Evolutionary conservation across 1,139 yeast genomes (phyloP), one percentile per base, ranked within the genome.

Genomic region (Kodamaea derodonti): DNA sequence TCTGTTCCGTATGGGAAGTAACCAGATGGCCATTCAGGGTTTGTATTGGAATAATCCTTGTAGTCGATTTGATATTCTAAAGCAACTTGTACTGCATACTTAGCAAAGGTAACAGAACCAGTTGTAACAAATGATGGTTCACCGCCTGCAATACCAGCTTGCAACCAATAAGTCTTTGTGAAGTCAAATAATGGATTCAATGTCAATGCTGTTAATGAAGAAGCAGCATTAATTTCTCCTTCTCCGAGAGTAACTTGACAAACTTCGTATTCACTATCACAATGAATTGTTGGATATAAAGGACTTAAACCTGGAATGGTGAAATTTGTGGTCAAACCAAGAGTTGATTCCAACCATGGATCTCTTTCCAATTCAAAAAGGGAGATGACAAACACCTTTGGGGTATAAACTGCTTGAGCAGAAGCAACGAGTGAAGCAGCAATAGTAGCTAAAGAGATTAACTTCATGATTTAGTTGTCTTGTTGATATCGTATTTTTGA

Each of bases 131-230:
- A 52, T 14, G 54, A 41, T 15, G 85, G 85, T 41, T 74, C 73
- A 41, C 80, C 78, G 39, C 85, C 85, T 14, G 79, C 84, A 50
- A 79, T 80, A 50, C 86, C 86, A 27, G 81, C 80, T 42, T 78
- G 61, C 46, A 79, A 49, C 64, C 77, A 79, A 58, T 78, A 79
- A 25, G 84, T 77, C 47, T 72, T 68, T 24, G 78, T 52, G 34
- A 79, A 67, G 50, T 80, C 82, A 45, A 80, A 78, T 40, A 65
- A 50, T 27, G 83, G 79, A 37, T 68, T 65, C 53, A 76, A 62
- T 10, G 74, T 53, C 43, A 80, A 58, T 3, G 85, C 79, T 34
- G 75, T 65, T 40, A 79, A 55, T 25, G 84, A 66, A 26, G 79
- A 47, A 17, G 85, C 85, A 29, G 86, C 85, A 48, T 80, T 80